These are phyloP conservation scores for Exophiala spinifera DNA, from an alignment of 2,329 filamentous ascomycete genomes.

Conservation along the genomic window DNA sequence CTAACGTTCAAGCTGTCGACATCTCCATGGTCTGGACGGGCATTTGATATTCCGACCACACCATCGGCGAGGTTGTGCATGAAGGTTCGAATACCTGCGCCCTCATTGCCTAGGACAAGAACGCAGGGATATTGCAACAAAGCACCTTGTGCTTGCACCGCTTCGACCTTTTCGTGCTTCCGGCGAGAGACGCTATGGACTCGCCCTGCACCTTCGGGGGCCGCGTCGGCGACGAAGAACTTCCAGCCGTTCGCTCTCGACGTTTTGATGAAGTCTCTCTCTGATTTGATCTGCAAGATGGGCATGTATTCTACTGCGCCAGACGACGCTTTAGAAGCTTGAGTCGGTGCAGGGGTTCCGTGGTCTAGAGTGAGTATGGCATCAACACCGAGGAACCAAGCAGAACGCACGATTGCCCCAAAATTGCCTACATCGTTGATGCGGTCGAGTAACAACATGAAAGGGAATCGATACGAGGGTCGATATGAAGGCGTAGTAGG, in stretches of 20 bases:
- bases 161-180: not conserved
- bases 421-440: conserved; percentile 81
- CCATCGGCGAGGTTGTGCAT: conserved; percentile 65
- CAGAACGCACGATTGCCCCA: conserved; percentile 82
- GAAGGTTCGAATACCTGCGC: conserved; percentile 64
- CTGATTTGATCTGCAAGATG: conserved; percentile 66
- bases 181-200: conserved; percentile 2
- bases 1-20: conserved; percentile 94
- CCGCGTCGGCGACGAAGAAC: conserved; percentile 70
- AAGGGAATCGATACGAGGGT: conserved; percentile 34
- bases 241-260: conserved; percentile 74
- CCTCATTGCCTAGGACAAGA: conserved; percentile 80
- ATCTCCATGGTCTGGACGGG: conserved; percentile 42
- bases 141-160: conserved; percentile 31
- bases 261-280: conserved; percentile 65
- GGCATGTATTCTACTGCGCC: conserved; percentile 80
- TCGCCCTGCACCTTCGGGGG: conserved; percentile 33
- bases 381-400: conserved; percentile 85
- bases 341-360: conserved; percentile 68
- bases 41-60: conserved; percentile 60
- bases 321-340: conserved; percentile 81
- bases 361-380: conserved; percentile 74
- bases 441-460: conserved; percentile 45
- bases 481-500: conserved; percentile 18
- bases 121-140: conserved; percentile 65